Conservation (phyloP, 2,329 filamentous ascomycete genomes). For the Alternaria arbusti region DNA sequence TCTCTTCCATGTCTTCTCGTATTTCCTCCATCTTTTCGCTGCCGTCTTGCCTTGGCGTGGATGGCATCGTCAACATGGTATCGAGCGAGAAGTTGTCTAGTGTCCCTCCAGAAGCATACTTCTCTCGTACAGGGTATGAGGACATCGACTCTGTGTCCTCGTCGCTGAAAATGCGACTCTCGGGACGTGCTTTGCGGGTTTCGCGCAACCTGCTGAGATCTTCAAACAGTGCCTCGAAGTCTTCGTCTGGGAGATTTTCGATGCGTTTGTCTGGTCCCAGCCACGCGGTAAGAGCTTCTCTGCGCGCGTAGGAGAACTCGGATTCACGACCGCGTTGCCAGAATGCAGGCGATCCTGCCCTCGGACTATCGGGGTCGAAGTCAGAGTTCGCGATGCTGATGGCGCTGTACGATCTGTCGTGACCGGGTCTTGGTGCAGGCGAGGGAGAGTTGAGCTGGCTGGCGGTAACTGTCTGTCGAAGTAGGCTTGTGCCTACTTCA, state of each 20-base stretch:
- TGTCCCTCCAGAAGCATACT: conserved; percentile 93
- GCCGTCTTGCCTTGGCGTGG: conserved; percentile 82
- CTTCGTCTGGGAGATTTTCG: conserved; percentile 86
- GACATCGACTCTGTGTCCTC: conserved; percentile 86
- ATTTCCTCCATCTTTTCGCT: conserved; percentile 77
- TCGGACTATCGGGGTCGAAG: conserved; percentile 71
- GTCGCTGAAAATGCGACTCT: conserved; percentile 64
- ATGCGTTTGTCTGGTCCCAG: conserved; percentile 92
- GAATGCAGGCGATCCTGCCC: conserved; percentile 80
- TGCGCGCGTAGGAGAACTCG: conserved; percentile 91
- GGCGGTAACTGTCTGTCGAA: conserved; percentile 79
- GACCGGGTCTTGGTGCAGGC: conserved; percentile 67
- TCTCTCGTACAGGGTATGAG: conserved; percentile 88
- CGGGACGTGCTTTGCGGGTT: conserved; percentile 73
- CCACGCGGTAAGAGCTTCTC: conserved; percentile 91
- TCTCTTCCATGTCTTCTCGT: conserved; percentile 81
- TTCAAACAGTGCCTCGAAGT: conserved; percentile 90
- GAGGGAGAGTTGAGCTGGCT: conserved; percentile 70
- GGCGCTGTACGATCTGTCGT: conserved; percentile 71
- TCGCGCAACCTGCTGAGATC: conserved; percentile 90
- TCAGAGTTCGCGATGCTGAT: conserved; percentile 82
- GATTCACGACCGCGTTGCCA: conserved; percentile 74
- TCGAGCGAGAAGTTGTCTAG: conserved; percentile 96
- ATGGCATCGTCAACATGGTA: conserved; percentile 91
- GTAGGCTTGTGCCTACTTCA: conserved; percentile 74